Base-by-base conservation (phyloP, 2,329 filamentous ascomycete genomes). In the Fusarium pseudoanthophilum region DNA sequence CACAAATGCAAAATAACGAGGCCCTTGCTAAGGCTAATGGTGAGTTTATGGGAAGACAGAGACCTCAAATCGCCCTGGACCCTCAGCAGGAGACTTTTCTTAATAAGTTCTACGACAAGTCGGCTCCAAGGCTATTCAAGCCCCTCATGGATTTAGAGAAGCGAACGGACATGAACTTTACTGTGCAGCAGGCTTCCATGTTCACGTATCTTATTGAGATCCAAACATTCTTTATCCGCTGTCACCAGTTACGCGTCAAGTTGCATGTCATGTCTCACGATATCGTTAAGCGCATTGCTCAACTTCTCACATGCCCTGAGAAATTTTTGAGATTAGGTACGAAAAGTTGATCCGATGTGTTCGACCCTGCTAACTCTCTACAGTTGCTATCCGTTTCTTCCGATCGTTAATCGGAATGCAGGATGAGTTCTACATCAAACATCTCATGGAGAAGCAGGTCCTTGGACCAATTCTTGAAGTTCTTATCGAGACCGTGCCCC, bases 181-280 rank as follows among this genome's bases (percentile, higher is more conserved):
- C 89, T 30, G 92, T 94, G 60, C 91, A 96, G 77, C 92, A 97
- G 81, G 94, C 96, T 32, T 93, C 94, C n/a, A 88, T 98, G 71
- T 97, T 95, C 82, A 92, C 91, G 26, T 96, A 98, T 80, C 86
- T 99, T 57, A 92, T 98, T 61, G 96, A 99, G 80, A 93, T 98
- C 34, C 87, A 98, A 57, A 95, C 93, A 80, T 98, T 97, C 84
- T 98, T 98, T 81, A 91, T 98, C 73, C 91, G 95, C 45, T 93
- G 97, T 79, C 95, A 98, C 82, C 89, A 92, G 45, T 91, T 93
- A 78, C 91, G 94, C 76, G 95, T 92, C 84, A 96, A 97, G 82
- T 93, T 91, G 78, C 97, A 98, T 79, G 92, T 98, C 32, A 86
- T 97, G 71, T 90, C 90, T 16, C 90, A 98, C 82, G 91, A 92